phyloP scores from a whole-genome alignment of 192 early-diverging fungal species.

The Gonapodya prolifera region DNA sequence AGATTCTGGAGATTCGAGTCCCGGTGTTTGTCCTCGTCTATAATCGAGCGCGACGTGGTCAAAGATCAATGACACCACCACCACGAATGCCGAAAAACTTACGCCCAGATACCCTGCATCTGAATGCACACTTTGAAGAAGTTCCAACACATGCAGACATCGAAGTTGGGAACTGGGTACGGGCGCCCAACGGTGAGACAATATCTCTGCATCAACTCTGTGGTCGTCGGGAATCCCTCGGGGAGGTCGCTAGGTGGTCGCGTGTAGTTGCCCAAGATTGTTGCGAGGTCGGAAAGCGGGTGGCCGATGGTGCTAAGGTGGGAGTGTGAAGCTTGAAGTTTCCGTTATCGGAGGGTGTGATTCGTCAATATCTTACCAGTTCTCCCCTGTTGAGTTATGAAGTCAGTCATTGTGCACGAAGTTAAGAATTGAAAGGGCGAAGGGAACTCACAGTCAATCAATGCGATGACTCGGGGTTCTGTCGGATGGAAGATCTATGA shows the following conservation, averaged over 20 bases:
- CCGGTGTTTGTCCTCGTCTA: neutral
- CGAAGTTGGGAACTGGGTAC: constrained; percentile 68
- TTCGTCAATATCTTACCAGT: neutral
- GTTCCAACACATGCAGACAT: constrained; percentile 49
- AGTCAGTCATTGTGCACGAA: neutral
- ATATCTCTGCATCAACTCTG: constrained; percentile 59
- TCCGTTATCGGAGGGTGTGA: neutral
- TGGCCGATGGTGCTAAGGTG: constrained; percentile 60
- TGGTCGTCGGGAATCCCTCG: constrained; percentile 38
- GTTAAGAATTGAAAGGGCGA: constrained; percentile 46
- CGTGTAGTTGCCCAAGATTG: constrained; percentile 1
- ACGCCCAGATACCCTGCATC: constrained; percentile 4
- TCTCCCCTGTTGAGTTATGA: neutral
- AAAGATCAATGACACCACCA: too few relatives aligned
- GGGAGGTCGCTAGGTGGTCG: neutral
- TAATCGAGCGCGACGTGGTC: too few relatives aligned
- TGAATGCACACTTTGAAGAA: neutral
- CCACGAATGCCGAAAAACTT: too few relatives aligned
- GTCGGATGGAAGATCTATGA: constrained; percentile 61
- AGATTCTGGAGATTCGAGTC: neutral
- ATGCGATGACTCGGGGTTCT: constrained; percentile 59
- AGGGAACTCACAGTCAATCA: constrained; percentile 68
- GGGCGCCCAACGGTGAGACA: constrained; percentile 40
- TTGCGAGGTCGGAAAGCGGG: constrained; percentile 75
- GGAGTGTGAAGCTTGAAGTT: neutral